Evolutionary conservation across 768 basidiomycete genomes (phyloP).

Genomic region (Boletus vermiculosoides): DNA sequence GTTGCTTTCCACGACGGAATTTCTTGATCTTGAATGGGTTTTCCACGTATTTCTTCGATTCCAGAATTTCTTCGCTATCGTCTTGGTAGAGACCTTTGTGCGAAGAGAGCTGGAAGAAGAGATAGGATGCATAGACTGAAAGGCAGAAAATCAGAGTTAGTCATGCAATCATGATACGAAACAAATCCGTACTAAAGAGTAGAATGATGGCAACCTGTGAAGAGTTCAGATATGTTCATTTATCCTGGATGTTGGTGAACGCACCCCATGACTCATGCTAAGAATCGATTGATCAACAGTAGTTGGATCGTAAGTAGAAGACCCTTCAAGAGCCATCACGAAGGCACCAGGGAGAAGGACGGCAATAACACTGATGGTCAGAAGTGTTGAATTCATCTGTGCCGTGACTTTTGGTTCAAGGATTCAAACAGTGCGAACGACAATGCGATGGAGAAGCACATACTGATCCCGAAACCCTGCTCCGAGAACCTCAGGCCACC

Average conservation of each 20-base stretch:
- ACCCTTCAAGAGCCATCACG: constrained; percentile 51
- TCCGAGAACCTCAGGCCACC: constrained; percentile 76
- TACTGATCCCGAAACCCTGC: constrained; percentile 74
- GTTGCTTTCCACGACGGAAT: constrained; percentile 13
- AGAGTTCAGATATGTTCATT: neutral
- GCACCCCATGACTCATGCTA: constrained; percentile 74
- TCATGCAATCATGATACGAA: too few species aligned
- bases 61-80: constrained; percentile 31
- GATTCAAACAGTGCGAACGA: neutral
- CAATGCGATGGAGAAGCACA: constrained; percentile 20
- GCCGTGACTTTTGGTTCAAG: constrained; percentile 53
- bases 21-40: constrained; percentile 34
- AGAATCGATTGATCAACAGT: constrained; percentile 50
- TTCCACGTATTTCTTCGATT: constrained; percentile 42
- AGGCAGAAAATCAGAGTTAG: neutral
- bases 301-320: constrained; percentile 13
- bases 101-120: constrained; percentile 80
- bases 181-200: constrained; percentile 55
- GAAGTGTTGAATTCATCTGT: constrained; percentile 69
- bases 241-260: constrained; percentile 18
- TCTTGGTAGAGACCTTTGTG: constrained; percentile 53
- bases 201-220: constrained; percentile 69
- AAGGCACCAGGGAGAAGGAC: constrained; percentile 76
- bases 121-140: constrained; percentile 67
- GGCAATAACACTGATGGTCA: constrained; percentile 75